Percentiles rank a stretch among this genome's conserved stretches.
Conservation (phyloP, 768 basidiomycete genomes). For the Phanerodontia chrysosporium region DNA sequence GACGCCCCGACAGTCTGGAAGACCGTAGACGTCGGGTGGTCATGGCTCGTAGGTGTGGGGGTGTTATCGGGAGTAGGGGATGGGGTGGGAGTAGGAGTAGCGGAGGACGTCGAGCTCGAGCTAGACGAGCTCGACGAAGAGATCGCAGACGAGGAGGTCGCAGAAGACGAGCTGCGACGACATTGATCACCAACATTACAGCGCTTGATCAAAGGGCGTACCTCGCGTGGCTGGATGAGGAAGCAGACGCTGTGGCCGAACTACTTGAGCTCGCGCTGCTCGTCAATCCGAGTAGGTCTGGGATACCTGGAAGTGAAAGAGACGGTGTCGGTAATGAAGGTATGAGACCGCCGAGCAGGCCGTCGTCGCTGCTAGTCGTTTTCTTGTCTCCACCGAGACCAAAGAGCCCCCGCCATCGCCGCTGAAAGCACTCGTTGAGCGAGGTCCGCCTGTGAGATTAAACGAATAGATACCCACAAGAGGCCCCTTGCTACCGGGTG, state of each 20-base stretch:
- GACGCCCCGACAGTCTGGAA: background rate
- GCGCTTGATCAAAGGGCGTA: background rate
- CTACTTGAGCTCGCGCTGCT: background rate
- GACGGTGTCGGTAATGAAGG: background rate
- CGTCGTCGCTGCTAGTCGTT: background rate
- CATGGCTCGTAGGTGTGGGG: background rate
- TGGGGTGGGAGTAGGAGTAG: conserved; percentile 4
- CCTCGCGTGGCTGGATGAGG: conserved; percentile 5
- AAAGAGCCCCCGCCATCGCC: background rate
- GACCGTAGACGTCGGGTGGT: background rate
- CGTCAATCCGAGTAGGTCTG: background rate
- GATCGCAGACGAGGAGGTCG: background rate
- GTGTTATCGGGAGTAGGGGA: conserved; percentile 4
- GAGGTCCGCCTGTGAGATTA: background rate
- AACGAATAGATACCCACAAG: background rate
- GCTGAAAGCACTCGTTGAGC: background rate
- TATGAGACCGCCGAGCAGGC: background rate
- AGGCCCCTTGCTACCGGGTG: background rate
- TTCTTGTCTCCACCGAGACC: background rate
- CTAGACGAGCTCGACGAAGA: background rate
- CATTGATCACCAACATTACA: background rate
- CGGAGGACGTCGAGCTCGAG: conserved; percentile 8
- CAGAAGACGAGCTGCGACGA: background rate
- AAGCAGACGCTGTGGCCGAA: conserved; percentile 5
- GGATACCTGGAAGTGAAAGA: background rate